Conservation (phyloP, 331 rosid species). For the Spiraea crenata region DNA sequence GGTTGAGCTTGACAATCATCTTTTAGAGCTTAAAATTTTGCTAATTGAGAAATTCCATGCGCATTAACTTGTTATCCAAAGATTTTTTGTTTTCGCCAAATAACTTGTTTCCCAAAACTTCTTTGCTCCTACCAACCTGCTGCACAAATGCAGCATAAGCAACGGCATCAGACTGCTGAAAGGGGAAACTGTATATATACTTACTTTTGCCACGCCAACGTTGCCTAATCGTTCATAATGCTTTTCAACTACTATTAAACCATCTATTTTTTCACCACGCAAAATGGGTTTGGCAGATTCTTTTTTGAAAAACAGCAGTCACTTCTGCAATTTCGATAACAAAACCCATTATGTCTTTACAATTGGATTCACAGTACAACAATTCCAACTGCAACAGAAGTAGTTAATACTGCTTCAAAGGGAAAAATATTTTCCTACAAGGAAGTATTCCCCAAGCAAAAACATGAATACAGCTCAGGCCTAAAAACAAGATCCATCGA, state of each 20-base stretch:
- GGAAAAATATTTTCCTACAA: constrained; percentile 22
- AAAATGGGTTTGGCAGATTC: no score
- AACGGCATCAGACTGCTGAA: no score
- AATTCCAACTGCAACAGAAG: neutral
- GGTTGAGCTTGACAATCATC: neutral
- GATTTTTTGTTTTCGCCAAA: neutral
- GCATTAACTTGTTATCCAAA: no score
- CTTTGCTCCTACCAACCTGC: no score
- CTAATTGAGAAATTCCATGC: neutral
- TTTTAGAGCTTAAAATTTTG: neutral
- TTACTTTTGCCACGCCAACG: no score
- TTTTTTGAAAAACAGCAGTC: no score
- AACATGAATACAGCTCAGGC: constrained; percentile 18
- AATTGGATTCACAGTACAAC: neutral
- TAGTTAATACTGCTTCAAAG: constrained; percentile 18
- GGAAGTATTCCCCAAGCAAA: constrained; percentile 27
- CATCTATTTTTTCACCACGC: no score
- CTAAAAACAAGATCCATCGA: constrained; percentile 29
- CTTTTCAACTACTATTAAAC: no score
- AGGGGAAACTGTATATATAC: no score
- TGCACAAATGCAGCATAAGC: no score
- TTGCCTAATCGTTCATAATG: no score
- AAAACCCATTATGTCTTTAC: neutral
- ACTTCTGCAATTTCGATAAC: neutral
- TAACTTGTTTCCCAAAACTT: no score